Base-by-base conservation (phyloP, 345 rosid species). In the Sisymbrium altissimum region DNA sequence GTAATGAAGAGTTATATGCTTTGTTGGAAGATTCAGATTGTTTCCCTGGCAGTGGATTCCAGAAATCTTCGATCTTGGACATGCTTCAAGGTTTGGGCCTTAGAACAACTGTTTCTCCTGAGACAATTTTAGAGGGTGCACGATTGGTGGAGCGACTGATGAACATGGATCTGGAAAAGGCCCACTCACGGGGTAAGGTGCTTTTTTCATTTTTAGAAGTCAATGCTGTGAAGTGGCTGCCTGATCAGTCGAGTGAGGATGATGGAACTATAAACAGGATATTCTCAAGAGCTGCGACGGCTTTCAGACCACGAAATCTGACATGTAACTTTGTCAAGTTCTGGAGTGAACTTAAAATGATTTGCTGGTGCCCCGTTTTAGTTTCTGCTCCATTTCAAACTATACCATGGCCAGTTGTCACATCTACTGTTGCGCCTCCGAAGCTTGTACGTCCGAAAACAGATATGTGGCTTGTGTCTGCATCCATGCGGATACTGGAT, bases 321-420 rank as follows among this genome's bases (percentile, higher is more conserved):
- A 89, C 82, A 78, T 81, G 83, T 80, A 93, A 89, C 75, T 81
- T 93, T 57, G 89, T 85, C 71, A 93, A 86, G 79, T 90, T 93
- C 69, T 93, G 97, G 98, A 85, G 66, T 82, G 92, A 89, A 82
- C 86, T 93, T 66, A 86, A 81, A 67, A 79, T 87, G 88, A 89
- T 90, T 69, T 87, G 89, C 83, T 93, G 98, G 98, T 93, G 98
- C 79, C 98, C 98, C 11, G 98, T 93, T 58, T 78, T 90, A 83
- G 90, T 84, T 73, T 81, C 86, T 78, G 84, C 97, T 66, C 98
- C 98, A 72, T 90, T 86, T 83, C 75, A 86, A 64, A 68, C 76
- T 80, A 80, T 93, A 73, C 98, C 98, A 49, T 93, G 98, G 98
- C 97, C 97, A 61, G 79, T 80, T 64, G 97, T 85, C 62, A 83